Evolutionary conservation across 2,329 filamentous ascomycete species (phyloP).

Genomic region (Aaosphaeria pasadenensis): DNA sequence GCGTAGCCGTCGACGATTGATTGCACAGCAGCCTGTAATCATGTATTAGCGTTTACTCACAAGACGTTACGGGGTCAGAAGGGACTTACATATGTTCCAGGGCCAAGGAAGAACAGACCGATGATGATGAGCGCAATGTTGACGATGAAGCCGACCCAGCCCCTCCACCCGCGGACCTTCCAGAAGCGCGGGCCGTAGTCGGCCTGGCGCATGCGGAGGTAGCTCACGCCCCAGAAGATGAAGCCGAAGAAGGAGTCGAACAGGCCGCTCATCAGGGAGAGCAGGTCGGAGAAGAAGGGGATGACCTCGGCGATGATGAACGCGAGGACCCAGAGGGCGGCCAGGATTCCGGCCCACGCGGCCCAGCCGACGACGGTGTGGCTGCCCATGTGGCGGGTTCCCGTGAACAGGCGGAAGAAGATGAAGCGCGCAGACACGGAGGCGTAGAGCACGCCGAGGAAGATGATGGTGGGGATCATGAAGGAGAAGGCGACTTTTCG

Average conservation of each 20-base stretch:
- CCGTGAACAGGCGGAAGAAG: slow-evolving; percentile 84
- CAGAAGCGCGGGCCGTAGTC: slow-evolving; percentile 57
- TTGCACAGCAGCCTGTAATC: slow-evolving; percentile 53
- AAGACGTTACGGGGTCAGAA: not conserved
- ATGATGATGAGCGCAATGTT: slow-evolving; percentile 72
- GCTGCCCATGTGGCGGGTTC: slow-evolving; percentile 72
- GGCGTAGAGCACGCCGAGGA: slow-evolving; percentile 86
- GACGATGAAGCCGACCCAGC: slow-evolving; percentile 56
- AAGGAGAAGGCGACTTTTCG: slow-evolving; percentile 91
- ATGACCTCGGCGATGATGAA: slow-evolving; percentile 93
- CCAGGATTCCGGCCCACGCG: slow-evolving; percentile 73
- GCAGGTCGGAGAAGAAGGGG: slow-evolving; percentile 79
- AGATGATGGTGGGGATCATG: slow-evolving; percentile 93
- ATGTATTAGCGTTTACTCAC: not conserved
- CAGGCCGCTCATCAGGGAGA: slow-evolving; percentile 77
- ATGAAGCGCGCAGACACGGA: slow-evolving; percentile 87
- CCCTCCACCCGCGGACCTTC: slow-evolving; percentile 51
- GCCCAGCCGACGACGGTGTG: slow-evolving; percentile 82
- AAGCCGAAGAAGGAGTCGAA: slow-evolving; percentile 95
- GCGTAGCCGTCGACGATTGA: slow-evolving; percentile 72
- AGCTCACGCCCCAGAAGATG: slow-evolving; percentile 88
- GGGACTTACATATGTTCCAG: slow-evolving; percentile 71
- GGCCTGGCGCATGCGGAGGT: slow-evolving; percentile 69
- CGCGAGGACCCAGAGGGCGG: slow-evolving; percentile 75
- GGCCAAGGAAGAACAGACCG: slow-evolving; percentile 77